Evolutionary conservation across 1,284 basidiomycete genomes (phyloP), one percentile per base, ranked within the genome.

Genomic region (Hemileia vastatrix): DNA sequence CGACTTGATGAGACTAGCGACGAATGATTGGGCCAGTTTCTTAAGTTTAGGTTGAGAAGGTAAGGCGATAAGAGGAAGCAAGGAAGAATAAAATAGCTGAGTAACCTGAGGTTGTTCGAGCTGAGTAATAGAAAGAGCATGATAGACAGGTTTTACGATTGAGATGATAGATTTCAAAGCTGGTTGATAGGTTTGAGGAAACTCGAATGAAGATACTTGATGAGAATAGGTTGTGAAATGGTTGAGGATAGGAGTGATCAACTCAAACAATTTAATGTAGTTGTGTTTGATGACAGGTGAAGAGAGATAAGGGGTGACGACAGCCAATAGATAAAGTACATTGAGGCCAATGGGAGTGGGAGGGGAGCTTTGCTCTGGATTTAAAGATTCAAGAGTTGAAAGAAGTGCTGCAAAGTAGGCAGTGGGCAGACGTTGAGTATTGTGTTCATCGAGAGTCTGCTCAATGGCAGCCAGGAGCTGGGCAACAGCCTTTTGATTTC

Each of bases 41-140:
- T 95, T 84, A 52, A 98, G 90, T 79, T 98, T 97, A 40, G 95
- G 94, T 50, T 94, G 80, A 1, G 85, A 82, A 78, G 98, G 94
- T 54, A 91, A 80, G 68, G 84, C 86, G 54, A 97, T 32, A 68
- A 51, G 3, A 64, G 50, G 1, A 85, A 84, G 74, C 88, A 92
- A 8, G 93, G 78, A 0, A 87, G 87, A n/a, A 85, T 80, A 6
- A 88, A 85, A 62, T 88, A 79, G n/a, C 82, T 79, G 54, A 88
- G 76, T 52, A 88, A 69, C 19, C 83, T 84, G 58, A 78, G 78
- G 52, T 88, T 77, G 74, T 87, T 82, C 54, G 84, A 78, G 68
- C 83, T 85, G 67, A 89, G 78, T 69, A 89, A 45, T 18, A 13
- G 19, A 68, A 8, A 73, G 65, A 6, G 68, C 66, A 43, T 70